Evolutionary conservation across 129 eudicot species (phyloP).

Genomic region (Flaveria bidentis): DNA sequence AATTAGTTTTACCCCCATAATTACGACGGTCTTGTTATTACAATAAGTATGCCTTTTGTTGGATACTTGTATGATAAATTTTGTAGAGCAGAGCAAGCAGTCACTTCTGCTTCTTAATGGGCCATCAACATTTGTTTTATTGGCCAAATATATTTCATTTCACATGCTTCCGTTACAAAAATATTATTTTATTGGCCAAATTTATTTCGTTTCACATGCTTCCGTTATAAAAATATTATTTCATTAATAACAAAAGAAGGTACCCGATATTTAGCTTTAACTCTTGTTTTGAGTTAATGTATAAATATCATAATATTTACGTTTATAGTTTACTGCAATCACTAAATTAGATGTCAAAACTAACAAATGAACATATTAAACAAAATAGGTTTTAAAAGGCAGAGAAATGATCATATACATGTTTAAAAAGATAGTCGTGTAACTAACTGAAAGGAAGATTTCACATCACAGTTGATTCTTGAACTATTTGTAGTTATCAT

Average conservation of each 20-base stretch:
- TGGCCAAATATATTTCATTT: constrained; percentile 2
- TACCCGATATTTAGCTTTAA: no score
- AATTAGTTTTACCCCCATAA: background rate
- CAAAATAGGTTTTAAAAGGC: no score
- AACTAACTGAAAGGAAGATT: no score
- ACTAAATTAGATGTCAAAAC: no score
- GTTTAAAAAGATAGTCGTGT: no score
- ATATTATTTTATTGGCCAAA: constrained; percentile 4
- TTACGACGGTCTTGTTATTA: background rate
- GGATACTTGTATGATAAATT: constrained; percentile 14
- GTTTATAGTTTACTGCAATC: no score
- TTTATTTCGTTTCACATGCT: constrained; percentile 16
- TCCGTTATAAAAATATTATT: background rate
- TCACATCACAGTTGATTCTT: no score
- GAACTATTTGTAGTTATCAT: no score
- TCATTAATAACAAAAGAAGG: no score
- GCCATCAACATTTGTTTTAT: constrained; percentile 32
- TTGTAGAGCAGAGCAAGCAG: constrained; percentile 22
- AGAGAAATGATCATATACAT: no score
- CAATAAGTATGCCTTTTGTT: constrained; percentile 24
- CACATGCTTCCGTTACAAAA: background rate
- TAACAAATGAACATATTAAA: no score
- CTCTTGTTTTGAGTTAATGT: background rate
- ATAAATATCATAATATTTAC: background rate
- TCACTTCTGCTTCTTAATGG: constrained; percentile 32